phyloP scores from a whole-genome alignment of 2,329 filamentous ascomycete genomes.

The Trichoderma citrinoviride region DNA sequence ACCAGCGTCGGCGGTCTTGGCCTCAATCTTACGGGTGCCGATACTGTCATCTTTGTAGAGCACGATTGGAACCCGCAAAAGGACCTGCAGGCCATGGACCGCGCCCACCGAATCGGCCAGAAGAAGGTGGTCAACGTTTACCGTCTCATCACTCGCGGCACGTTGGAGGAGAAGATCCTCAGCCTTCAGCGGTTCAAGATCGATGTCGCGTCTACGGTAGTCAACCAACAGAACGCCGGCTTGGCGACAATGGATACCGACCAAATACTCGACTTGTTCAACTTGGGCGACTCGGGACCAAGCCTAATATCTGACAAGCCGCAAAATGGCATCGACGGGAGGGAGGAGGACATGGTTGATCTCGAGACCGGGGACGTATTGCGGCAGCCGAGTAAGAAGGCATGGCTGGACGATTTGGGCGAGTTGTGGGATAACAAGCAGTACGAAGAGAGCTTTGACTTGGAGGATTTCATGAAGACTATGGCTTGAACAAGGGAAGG shows the following conservation, averaged over 20 bases:
- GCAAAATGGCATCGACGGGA: constrained; percentile 56
- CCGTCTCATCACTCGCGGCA: constrained; percentile 90
- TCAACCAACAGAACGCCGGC: constrained; percentile 98
- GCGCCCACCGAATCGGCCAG: constrained; percentile 95
- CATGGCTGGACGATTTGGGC: constrained; percentile 89
- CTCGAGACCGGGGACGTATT: constrained; percentile 87
- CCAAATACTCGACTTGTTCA: constrained; percentile 96
- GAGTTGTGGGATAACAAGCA: constrained; percentile 97
- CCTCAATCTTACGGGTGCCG: constrained; percentile 91
- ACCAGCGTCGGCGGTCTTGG: constrained; percentile 94
- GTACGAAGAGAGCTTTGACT: constrained; percentile 96
- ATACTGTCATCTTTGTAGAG: constrained; percentile 98
- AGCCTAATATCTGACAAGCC: constrained; percentile 61
- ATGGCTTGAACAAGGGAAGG: constrained; percentile 60
- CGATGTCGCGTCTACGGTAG: constrained; percentile 94
- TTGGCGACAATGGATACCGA: constrained; percentile 96
- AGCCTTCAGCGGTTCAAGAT: constrained; percentile 99
- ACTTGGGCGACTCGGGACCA: constrained; percentile 74
- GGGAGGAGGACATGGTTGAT: constrained; percentile 86
- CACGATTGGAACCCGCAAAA: constrained; percentile 99
- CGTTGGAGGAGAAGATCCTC: constrained; percentile 96
- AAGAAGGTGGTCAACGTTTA: constrained; percentile 99
- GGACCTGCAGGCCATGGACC: constrained; percentile 98
- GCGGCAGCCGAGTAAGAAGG: constrained; percentile 94
- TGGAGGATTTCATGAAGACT: constrained; percentile 91